phyloP scores from a whole-genome alignment of 2,329 filamentous ascomycete genomes.

The Fusarium oligoseptatum region DNA sequence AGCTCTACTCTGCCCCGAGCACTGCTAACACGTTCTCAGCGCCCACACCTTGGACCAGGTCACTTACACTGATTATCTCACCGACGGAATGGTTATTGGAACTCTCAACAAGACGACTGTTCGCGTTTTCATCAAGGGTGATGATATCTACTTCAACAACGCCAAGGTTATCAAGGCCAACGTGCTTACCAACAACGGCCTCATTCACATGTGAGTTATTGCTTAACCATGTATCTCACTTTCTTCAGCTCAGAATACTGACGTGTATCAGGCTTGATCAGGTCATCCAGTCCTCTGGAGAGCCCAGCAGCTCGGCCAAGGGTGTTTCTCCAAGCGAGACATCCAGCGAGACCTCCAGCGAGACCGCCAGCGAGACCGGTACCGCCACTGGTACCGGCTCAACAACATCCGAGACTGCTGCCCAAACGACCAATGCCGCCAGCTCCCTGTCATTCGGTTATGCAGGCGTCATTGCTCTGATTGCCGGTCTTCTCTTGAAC shows the following conservation, averaged over 20 bases:
- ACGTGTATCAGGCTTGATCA: conserved; percentile 1
- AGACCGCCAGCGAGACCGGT: background rate
- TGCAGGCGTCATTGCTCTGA: background rate
- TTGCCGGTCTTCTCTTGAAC: conserved; percentile 13
- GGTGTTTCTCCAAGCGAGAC: conserved; percentile 4
- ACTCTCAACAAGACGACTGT: conserved; percentile 35
- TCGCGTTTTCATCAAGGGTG: conserved; percentile 19
- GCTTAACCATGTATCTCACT: background rate
- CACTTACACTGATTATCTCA: conserved; percentile 33
- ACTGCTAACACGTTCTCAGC: conserved; percentile 6
- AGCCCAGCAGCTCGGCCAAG: conserved; percentile 7
- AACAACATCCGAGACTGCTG: conserved; percentile 13
- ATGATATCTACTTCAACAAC: conserved; percentile 42
- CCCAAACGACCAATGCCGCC: conserved; percentile 6
- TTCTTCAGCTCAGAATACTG: background rate
- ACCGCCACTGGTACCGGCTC: background rate
- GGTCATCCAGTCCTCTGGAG: background rate
- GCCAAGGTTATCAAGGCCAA: conserved; percentile 41
- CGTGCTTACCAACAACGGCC: conserved; percentile 39
- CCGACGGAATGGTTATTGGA: conserved; percentile 29
- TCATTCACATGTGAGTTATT: conserved; percentile 37
- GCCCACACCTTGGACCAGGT: conserved; percentile 36
- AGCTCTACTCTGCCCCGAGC: accelerated
- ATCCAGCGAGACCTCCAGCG: conserved; percentile 6
- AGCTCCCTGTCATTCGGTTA: background rate